Evolutionary conservation across 306 rosid species (phyloP).

Genomic region (Vigna reflexopilosa): DNA sequence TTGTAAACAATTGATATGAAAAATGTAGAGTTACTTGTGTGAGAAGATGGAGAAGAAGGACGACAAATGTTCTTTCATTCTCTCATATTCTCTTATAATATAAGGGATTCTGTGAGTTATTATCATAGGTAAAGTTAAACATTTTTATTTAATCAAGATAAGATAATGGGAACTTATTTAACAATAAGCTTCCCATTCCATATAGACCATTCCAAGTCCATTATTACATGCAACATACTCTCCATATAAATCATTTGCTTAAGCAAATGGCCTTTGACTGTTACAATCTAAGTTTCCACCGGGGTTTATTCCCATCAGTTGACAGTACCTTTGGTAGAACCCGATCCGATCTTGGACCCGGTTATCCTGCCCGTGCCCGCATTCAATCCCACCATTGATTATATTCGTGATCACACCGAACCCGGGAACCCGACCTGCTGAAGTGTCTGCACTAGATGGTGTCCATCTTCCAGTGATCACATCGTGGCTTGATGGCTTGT

Average conservation of each 20-base stretch:
- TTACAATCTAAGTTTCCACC: conserved; percentile 54
- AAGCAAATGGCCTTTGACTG: conserved; percentile 47
- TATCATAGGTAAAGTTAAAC: neutral
- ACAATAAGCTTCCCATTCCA: neutral
- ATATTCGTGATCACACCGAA: conserved; percentile 55
- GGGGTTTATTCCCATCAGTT: conserved; percentile 39
- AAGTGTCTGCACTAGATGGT: conserved; percentile 51
- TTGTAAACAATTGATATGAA: no score
- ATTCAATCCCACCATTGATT: conserved; percentile 45
- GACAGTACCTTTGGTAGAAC: conserved; percentile 46
- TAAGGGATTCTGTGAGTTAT: no score
- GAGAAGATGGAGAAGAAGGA: no score
- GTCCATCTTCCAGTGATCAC: conserved; percentile 63
- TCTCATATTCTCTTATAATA: no score
- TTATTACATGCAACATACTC: neutral
- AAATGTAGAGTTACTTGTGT: no score
- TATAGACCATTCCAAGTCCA: neutral
- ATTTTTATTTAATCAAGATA: neutral
- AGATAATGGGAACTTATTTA: neutral
- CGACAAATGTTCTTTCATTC: no score
- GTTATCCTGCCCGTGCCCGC: conserved; percentile 41
- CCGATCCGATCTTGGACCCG: conserved; percentile 42
- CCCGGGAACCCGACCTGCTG: conserved; percentile 48
- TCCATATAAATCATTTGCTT: neutral
- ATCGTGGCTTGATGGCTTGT: conserved; percentile 77